A percentile compares a stretch with the other conserved stretches of the same genome.
phyloP scores from a whole-genome alignment of 192 early-diverging fungal genomes.

The Spizellomyces sp. region DNA sequence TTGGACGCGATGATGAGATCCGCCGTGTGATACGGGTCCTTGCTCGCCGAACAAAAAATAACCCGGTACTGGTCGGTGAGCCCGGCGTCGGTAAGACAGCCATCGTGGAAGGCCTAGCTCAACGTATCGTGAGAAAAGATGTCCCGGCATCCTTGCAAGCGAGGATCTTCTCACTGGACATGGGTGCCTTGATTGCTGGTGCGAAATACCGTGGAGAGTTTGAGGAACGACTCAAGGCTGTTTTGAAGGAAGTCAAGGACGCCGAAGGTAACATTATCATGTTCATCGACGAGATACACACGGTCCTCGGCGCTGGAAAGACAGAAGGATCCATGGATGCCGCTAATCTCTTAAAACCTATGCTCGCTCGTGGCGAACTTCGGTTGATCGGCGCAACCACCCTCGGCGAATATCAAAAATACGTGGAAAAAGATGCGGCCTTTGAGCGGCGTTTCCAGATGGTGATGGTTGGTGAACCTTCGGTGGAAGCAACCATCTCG shows the following conservation, averaged over 20 bases:
- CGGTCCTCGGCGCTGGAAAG: constrained; percentile 92
- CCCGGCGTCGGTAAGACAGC: constrained; percentile 79
- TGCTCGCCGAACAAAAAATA: constrained; percentile 86
- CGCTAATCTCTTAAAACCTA: constrained; percentile 96
- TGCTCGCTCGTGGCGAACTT: constrained; percentile 96
- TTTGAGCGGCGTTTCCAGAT: constrained; percentile 82
- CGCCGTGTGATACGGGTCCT: constrained; percentile 93
- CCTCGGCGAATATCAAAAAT: constrained; percentile 90
- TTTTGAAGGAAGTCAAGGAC: constrained; percentile 93
- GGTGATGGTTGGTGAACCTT: constrained; percentile 73
- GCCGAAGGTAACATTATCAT: constrained; percentile 87
- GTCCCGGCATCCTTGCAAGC: constrained; percentile 85
- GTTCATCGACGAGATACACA: constrained; percentile 98
- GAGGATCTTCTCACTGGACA: constrained; percentile 89
- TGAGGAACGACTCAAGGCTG: constrained; percentile 95
- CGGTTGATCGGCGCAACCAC: constrained; percentile 97
- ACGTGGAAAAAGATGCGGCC: constrained; percentile 85
- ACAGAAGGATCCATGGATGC: constrained; percentile 92
- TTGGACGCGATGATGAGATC: constrained; percentile 97
- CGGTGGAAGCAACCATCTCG: constrained; percentile 73
- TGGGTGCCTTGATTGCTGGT: constrained; percentile 91
- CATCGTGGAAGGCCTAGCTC: constrained; percentile 92
- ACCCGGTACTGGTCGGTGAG: constrained; percentile 85
- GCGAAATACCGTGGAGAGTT: constrained; percentile 98
- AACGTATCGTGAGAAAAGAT: constrained; percentile 90